phyloP scores from a whole-genome alignment of 331 rosid species.

The Acacia pycnantha region DNA sequence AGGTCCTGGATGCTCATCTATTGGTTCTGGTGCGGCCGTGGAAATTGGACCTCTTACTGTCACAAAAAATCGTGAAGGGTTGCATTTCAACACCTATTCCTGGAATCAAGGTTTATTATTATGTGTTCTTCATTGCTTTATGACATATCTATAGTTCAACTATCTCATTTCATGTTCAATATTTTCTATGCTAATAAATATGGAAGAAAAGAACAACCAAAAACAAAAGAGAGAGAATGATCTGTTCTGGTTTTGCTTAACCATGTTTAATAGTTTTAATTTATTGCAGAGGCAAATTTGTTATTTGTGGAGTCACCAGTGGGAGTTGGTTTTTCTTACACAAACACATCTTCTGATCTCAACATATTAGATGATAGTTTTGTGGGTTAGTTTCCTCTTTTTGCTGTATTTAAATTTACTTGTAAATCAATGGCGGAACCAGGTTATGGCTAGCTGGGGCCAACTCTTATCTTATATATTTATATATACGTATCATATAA shows the following conservation, averaged over 20 bases:
- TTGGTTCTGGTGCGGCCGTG: slow-evolving; percentile 52
- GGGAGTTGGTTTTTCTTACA: slow-evolving; percentile 62
- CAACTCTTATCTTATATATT: too few relatives aligned
- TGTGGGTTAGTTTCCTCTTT: slow-evolving; percentile 47
- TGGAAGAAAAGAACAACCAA: background rate
- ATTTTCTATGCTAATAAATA: slow-evolving; percentile 3
- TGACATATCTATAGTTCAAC: background rate
- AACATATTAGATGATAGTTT: slow-evolving; percentile 46
- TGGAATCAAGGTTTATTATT: slow-evolving; percentile 49
- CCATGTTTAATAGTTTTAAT: background rate
- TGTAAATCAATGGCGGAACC: too few relatives aligned
- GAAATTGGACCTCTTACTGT: slow-evolving; percentile 58
- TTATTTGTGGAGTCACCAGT: slow-evolving; percentile 60
- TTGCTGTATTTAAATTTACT: background rate
- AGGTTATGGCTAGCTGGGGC: too few relatives aligned
- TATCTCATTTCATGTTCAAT: background rate
- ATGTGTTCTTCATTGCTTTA: background rate
- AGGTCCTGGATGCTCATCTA: slow-evolving; percentile 69
- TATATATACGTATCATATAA: too few relatives aligned
- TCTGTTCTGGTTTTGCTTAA: slow-evolving; percentile 14
- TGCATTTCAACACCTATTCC: slow-evolving; percentile 39
- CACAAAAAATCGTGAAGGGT: slow-evolving; percentile 43
- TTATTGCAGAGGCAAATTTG: slow-evolving; percentile 55
- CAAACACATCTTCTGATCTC: slow-evolving; percentile 54
- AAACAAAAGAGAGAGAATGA: background rate